Conservation (phyloP, 768 basidiomycete species). For the Phylloporus arenicola region DNA sequence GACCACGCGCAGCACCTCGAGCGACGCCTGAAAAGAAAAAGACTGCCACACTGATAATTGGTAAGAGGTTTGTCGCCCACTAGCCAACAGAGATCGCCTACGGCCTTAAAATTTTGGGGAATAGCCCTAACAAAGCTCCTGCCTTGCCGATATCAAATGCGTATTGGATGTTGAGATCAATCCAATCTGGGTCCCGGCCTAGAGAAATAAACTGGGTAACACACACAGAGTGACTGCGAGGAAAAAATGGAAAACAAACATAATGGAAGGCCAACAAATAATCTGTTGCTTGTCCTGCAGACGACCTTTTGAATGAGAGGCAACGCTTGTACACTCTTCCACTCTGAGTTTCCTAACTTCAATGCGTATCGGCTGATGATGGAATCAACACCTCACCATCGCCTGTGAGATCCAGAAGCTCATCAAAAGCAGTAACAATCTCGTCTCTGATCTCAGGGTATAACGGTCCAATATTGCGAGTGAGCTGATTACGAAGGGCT, state of each 20-base stretch:
- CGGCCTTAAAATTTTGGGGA: constrained; percentile 33
- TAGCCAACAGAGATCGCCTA: constrained; percentile 2
- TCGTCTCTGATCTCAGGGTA: constrained; percentile 44
- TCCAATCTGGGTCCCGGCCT: constrained; percentile 5
- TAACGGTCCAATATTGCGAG: constrained; percentile 34
- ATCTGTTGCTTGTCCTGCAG: constrained; percentile 38
- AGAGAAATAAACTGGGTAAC: neutral
- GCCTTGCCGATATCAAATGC: constrained; percentile 23
- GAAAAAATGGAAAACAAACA: constrained; percentile 29
- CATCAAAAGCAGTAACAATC: constrained; percentile 35
- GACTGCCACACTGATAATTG: constrained; percentile 11
- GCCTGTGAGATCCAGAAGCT: constrained; percentile 26
- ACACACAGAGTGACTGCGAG: neutral
- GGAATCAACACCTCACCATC: constrained; percentile 6
- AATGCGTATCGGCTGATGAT: neutral
- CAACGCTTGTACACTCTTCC: constrained; percentile 30
- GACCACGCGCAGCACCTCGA: neutral
- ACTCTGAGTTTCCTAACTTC: constrained; percentile 28
- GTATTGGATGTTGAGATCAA: constrained; percentile 23
- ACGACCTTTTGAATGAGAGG: constrained; percentile 31
- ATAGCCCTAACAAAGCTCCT: constrained; percentile 16
- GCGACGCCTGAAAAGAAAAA: constrained; percentile 7
- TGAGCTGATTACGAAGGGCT: constrained; percentile 27
- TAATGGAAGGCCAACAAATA: constrained; percentile 44
- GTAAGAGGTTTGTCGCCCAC: neutral